Evolutionary conservation across 129 eudicot genomes (phyloP).

Genomic region (Flaveria ramosissima): DNA sequence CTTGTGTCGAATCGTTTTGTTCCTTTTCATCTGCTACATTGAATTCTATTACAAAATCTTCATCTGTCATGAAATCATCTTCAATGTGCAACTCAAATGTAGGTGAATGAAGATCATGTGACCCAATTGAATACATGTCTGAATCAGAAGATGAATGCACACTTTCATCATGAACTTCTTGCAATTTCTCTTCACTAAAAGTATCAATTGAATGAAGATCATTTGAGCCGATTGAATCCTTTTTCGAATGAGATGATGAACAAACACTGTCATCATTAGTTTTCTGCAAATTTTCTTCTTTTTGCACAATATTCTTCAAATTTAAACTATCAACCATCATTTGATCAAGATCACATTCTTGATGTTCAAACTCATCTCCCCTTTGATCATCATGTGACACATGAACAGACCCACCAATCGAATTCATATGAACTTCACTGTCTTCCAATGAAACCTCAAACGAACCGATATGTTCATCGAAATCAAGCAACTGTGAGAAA

Average conservation of each 20-base stretch:
- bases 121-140: constrained; percentile 34
- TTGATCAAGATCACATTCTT: constrained; percentile 24
- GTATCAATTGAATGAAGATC: constrained; percentile 28
- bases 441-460: constrained; percentile 23
- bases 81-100: constrained; percentile 37
- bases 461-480: constrained; percentile 4
- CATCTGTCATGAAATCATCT: constrained; percentile 73
- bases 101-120: constrained; percentile 27
- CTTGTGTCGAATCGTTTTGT: constrained; percentile 18
- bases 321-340: background rate
- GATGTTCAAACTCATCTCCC: constrained; percentile 24
- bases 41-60: constrained; percentile 48
- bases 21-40: constrained; percentile 23
- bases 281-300: constrained; percentile 22
- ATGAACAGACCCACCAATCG: background rate
- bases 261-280: constrained; percentile 9
- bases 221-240: constrained; percentile 9
- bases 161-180: constrained; percentile 29
- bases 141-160: constrained; percentile 32
- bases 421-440: constrained; percentile 18
- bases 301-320: constrained; percentile 3
- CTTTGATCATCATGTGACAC: constrained; percentile 18
- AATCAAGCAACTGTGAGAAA: constrained; percentile 23
- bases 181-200: constrained; percentile 16
- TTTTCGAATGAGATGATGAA: background rate